Base-by-base conservation (phyloP, 1,139 yeast genomes). In the Kodamaea arcana region DNA sequence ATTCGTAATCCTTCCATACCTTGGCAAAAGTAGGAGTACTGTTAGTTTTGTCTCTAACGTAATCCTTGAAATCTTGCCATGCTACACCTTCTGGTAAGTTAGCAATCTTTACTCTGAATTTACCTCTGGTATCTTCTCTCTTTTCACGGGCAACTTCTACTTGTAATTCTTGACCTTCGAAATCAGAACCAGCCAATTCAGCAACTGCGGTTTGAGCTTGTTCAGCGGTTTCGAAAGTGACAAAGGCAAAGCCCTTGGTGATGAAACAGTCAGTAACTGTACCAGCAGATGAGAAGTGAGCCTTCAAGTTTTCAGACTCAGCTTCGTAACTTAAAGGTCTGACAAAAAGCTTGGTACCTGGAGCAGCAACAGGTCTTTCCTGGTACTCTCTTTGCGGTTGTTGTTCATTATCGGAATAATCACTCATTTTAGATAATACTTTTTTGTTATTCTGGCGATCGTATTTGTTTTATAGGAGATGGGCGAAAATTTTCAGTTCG, bases 11-110 rank as follows among this genome's bases (percentile, higher is more conserved):
- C 54, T 78, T 73, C 63, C 71, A 75, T 39, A 83, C 86, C 61
- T 81, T 79, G 48, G 85, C 84, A 59, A 80, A 83, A 32, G 80
- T 75, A 39, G 88, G 84, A 43, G 78, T 75, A 48, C 72, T 61
- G 46, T 74, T 77, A 50, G 78, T 72, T 53, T 78, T 78, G 45
- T 82, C 90, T 58, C 86, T 69, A 45, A 83, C 83, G 52, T 80
- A 78, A 62, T 83, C 94, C 62, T 83, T 83, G 55, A 83, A 74
- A 54, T 83, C 90, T 70, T 83, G 92, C 94, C 94, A 83, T 35
- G 87, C 81, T 38, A 85, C 73, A 43, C 81, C 80, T 48, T 80
- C 83, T 47, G 88, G 88, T 52, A 83, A 69, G 60, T 78, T 78
- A 47, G 75, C 62, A 25, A 83, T 75, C 54, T 79, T 75, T 40